These are phyloP conservation scores for Cenococcum geophilum DNA, from an alignment of 495 filamentous ascomycete genomes.

Conservation along the genomic window DNA sequence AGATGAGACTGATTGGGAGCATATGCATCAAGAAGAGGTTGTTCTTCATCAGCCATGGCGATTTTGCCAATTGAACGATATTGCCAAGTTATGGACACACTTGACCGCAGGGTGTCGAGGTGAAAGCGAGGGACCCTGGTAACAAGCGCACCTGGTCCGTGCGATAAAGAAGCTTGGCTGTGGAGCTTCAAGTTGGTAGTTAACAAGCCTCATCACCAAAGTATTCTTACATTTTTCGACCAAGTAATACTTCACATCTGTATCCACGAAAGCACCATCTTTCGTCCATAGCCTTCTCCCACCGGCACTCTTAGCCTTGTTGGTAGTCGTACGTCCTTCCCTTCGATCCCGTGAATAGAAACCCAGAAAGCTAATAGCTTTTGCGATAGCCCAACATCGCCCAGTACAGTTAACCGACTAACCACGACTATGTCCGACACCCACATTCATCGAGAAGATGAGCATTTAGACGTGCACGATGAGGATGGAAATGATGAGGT, in stretches of 20 bases:
- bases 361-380: background rate
- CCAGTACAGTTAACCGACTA: background rate
- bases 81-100: too few species aligned
- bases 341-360: background rate
- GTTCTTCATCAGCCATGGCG: background rate
- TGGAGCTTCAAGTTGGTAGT: too few species aligned
- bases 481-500: conserved; percentile 36
- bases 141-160: too few species aligned
- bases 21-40: background rate
- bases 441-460: conserved; percentile 14
- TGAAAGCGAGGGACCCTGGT: too few species aligned
- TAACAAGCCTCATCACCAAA: background rate
- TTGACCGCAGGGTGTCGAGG: too few species aligned
- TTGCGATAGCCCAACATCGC: background rate
- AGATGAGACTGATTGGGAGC: background rate
- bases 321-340: background rate
- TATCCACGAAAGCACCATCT: background rate
- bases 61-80: background rate
- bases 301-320: background rate
- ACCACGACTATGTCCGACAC: conserved; percentile 23
- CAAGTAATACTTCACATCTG: background rate
- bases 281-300: background rate
- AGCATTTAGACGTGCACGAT: conserved; percentile 30
- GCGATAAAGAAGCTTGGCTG: too few species aligned
- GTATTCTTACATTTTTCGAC: background rate